These are phyloP conservation scores for Pittosporum tobira DNA, from an alignment of 129 eudicot genomes.

Conservation along the genomic window DNA sequence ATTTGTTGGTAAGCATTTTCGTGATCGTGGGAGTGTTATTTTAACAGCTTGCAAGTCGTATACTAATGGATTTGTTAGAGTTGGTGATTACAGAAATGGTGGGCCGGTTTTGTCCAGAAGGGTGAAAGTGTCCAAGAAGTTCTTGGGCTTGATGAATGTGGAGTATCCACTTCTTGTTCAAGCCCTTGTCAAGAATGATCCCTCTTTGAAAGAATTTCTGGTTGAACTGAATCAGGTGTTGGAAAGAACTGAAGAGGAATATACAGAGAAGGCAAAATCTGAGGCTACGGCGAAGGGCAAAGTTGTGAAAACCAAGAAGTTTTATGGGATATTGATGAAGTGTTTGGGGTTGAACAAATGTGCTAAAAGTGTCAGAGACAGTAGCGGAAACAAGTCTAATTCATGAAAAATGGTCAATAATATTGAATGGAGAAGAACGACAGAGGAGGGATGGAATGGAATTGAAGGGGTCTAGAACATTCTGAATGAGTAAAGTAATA, in stretches of 20 bases:
- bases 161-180: constrained; percentile 1
- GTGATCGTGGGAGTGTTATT: constrained; percentile 10
- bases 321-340: constrained; percentile 1
- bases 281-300: too few species aligned
- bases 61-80: constrained; percentile 11
- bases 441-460: neutral
- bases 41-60: constrained; percentile 23
- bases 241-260: neutral
- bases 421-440: neutral
- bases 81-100: constrained; percentile 15
- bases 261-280: neutral
- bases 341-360: neutral
- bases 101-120: neutral
- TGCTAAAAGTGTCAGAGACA: neutral
- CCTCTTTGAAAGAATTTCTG: constrained; percentile 5
- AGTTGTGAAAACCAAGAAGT: neutral
- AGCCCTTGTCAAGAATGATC: constrained; percentile 7
- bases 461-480: too few species aligned
- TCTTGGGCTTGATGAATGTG: neutral
- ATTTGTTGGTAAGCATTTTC: constrained; percentile 23
- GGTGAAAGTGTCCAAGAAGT: constrained; percentile 1
- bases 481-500: neutral
- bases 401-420: neutral
- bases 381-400: neutral
- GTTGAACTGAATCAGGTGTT: constrained; percentile 2